Conservation (phyloP, 2,329 filamentous ascomycete genomes). For the Botrytis aclada region DNA sequence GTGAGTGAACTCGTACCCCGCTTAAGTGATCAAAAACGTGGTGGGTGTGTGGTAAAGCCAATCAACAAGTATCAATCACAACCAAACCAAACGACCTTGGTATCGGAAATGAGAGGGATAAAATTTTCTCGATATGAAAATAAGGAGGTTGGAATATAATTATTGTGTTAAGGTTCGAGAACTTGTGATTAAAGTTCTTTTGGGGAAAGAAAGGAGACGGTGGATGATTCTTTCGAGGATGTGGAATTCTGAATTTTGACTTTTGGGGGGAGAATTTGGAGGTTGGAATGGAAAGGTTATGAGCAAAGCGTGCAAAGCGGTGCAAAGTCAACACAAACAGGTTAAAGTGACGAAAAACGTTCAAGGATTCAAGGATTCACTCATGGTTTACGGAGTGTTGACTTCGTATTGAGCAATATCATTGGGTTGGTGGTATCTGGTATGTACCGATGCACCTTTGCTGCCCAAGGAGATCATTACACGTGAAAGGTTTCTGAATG, state of each 20-base stretch:
- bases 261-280: neutral
- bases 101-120: neutral
- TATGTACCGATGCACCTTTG: neutral
- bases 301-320: neutral
- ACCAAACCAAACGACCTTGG: neutral
- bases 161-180: neutral
- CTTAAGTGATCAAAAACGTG: constrained; percentile 6
- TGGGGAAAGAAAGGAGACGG: neutral
- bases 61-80: neutral
- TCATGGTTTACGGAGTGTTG: neutral
- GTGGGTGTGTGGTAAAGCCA: neutral
- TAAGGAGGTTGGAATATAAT: constrained; percentile 10
- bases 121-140: constrained; percentile 11
- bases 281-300: neutral
- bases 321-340: neutral
- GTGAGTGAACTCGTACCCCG: neutral
- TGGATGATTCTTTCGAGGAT: neutral
- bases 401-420: neutral
- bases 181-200: neutral
- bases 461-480: neutral
- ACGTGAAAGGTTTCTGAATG: neutral
- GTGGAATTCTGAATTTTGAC: neutral
- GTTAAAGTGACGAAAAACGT: neutral
- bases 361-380: constrained; percentile 5
- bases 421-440: neutral